Evolutionary conservation across 2,329 filamentous ascomycete genomes (phyloP).

Genomic region (Leptographium lundbergii): DNA sequence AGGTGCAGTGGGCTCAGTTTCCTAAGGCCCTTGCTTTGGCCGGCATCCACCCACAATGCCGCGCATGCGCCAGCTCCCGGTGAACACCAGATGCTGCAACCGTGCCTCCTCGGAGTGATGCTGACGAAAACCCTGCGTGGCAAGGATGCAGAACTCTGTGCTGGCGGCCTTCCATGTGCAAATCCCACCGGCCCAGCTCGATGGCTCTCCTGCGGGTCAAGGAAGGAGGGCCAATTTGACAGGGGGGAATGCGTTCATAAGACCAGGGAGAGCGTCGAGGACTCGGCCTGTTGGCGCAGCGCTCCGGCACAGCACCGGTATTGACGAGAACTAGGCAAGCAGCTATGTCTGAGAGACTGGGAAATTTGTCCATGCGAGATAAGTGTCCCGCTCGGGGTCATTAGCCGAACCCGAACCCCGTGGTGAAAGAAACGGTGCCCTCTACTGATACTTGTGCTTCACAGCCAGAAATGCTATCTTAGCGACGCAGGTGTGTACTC

Average conservation of each 20-base stretch:
- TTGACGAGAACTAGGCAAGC: too few relatives aligned
- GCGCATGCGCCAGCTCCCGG: neutral
- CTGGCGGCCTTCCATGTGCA: neutral
- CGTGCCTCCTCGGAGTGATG: neutral
- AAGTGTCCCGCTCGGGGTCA: too few relatives aligned
- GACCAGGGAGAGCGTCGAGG: neutral
- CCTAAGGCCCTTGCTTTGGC: neutral
- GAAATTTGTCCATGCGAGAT: too few relatives aligned
- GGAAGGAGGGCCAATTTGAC: neutral
- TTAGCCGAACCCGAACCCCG: too few relatives aligned
- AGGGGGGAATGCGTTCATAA: neutral
- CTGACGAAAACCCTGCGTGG: neutral
- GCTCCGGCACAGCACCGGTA: too few relatives aligned
- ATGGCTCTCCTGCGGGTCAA: neutral
- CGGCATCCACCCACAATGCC: neutral
- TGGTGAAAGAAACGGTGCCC: too few relatives aligned
- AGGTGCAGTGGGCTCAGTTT: neutral
- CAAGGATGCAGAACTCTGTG: neutral
- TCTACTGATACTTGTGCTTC: too few relatives aligned
- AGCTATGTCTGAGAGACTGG: too few relatives aligned
- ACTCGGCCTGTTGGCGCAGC: neutral
- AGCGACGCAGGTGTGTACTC: too few relatives aligned
- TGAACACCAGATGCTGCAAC: neutral
- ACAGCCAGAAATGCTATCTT: too few relatives aligned
- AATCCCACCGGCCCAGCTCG: neutral